Base-by-base conservation (phyloP, 331 rosid species). In the Quercus phellos region DNA sequence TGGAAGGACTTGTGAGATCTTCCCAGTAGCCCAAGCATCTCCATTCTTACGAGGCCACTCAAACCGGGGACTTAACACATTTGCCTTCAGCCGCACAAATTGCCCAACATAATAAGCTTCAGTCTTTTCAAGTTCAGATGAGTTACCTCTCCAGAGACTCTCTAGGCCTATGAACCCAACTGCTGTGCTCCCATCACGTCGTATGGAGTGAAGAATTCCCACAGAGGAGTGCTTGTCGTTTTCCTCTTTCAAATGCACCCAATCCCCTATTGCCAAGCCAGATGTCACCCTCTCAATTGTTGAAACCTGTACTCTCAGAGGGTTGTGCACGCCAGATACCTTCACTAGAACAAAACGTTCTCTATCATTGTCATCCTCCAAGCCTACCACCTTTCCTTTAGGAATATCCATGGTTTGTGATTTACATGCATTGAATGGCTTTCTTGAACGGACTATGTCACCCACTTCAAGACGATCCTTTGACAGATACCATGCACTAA, bases 141-240 rank as follows among this genome's bases (percentile, higher is more conserved):
- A 29, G 13, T 77, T 53, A 7, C 87, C 84, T 55, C 63, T 79
- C 89, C 89, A 85, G 4, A 85, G 73, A 46, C 73, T 82, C 55
- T 82, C 87, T 60, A 82, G 75, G 38, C 89, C 89, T 32, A 85
- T 51, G 74, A 85, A 79, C 35, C 84, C 87, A 43, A 74, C 86
- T 2, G 74, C 67, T 68, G 75, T 80, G 24, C 70, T 61, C n/a
- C 87, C 89, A 77, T 82, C 86, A 1, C 82, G 82, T 72, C 68
- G 75, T 60, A 85, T 17, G 0, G 80, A 85, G 72, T 85, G 87
- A 51, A 85, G 71, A 43, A 85, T 60, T 54, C 89, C 89, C 54
- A 79, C 74, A 21, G 80, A 66, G 38, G 89, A 85, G 77, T 82
- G 87, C 74, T 35, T 77, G 66, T 42, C 8, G 11, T 21, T 32